Percentiles rank a stretch among this genome's conserved stretches.
Evolutionary conservation across 2,329 filamentous ascomycete species (phyloP).

Genomic region (Pezicula radicicola): DNA sequence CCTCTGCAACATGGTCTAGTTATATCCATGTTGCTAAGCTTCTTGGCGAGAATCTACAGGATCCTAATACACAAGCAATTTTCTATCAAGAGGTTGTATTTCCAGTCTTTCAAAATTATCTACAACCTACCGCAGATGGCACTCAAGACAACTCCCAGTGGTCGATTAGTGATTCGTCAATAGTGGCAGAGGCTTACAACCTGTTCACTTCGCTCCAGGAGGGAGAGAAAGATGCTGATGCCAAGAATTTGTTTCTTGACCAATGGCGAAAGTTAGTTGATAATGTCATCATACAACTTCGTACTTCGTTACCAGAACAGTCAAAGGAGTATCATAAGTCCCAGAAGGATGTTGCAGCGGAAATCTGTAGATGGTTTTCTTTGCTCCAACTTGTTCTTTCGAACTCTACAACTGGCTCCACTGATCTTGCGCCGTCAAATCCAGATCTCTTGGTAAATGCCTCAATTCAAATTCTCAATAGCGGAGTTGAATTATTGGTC

Average conservation of each 20-base stretch:
- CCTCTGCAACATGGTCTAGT: slow-evolving; percentile 67
- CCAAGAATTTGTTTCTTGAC: slow-evolving; percentile 46
- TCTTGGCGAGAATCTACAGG: slow-evolving; percentile 44
- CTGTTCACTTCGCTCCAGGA: slow-evolving; percentile 39
- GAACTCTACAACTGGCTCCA: too few species aligned
- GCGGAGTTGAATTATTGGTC: slow-evolving; percentile 45
- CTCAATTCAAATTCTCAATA: slow-evolving; percentile 17
- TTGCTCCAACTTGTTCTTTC: slow-evolving; percentile 26
- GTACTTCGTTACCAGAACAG: slow-evolving; percentile 75
- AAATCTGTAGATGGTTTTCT: slow-evolving; percentile 66
- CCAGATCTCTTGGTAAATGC: slow-evolving; percentile 10
- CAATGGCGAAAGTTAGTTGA: slow-evolving; percentile 64
- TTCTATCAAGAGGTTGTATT: slow-evolving; percentile 50
- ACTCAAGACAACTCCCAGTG: slow-evolving; percentile 13
- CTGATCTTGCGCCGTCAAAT: slow-evolving; percentile 11
- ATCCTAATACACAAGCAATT: slow-evolving; percentile 39
- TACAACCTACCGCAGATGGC: slow-evolving; percentile 28
- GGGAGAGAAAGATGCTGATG: slow-evolving; percentile 34
- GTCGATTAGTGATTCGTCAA: slow-evolving; percentile 12
- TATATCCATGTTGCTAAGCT: slow-evolving; percentile 66
- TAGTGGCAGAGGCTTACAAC: slow-evolving; percentile 40
- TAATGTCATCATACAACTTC: slow-evolving; percentile 63
- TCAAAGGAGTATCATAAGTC: slow-evolving; percentile 74
- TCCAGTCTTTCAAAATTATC: slow-evolving; percentile 52
- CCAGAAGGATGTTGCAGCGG: slow-evolving; percentile 64